Evolutionary conservation across 1,284 basidiomycete genomes (phyloP).

Genomic region (Ustilago cynodontis): DNA sequence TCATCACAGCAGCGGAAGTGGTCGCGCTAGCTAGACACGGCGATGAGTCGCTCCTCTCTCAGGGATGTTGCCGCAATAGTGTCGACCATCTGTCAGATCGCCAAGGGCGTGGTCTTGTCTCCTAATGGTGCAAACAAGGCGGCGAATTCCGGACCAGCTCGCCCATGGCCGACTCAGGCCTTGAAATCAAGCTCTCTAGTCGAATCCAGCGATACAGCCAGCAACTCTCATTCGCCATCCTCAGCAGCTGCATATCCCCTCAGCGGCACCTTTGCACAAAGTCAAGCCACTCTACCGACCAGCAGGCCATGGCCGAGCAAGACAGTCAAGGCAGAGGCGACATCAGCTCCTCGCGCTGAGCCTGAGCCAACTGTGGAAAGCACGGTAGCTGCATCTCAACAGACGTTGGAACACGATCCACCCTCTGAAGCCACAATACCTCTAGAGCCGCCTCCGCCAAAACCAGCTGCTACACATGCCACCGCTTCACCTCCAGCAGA

Average conservation of each 20-base stretch:
- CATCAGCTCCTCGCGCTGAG: not conserved
- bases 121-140: conserved; percentile 22
- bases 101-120: conserved; percentile 37
- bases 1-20: not conserved
- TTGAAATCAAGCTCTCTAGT: not conserved
- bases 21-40: not conserved
- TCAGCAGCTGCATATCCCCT: not conserved
- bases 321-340: not conserved
- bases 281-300: not conserved
- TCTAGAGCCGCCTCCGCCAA: conserved; percentile 11
- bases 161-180: conserved; percentile 36
- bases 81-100: conserved; percentile 44
- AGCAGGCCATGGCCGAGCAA: conserved; percentile 36
- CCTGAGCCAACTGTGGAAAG: not conserved
- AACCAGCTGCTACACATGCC: not conserved
- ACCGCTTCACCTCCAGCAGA: not conserved
- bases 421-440: not conserved
- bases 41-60: conserved; percentile 45
- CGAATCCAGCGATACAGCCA: not conserved
- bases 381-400: too few relatives aligned
- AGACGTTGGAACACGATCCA: not conserved
- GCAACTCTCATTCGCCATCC: not conserved
- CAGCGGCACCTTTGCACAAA: not conserved
- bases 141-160: conserved; percentile 6
- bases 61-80: conserved; percentile 49